Evolutionary conservation across 305 asterid species (phyloP).

Genomic region (Fraxinus sp.): DNA sequence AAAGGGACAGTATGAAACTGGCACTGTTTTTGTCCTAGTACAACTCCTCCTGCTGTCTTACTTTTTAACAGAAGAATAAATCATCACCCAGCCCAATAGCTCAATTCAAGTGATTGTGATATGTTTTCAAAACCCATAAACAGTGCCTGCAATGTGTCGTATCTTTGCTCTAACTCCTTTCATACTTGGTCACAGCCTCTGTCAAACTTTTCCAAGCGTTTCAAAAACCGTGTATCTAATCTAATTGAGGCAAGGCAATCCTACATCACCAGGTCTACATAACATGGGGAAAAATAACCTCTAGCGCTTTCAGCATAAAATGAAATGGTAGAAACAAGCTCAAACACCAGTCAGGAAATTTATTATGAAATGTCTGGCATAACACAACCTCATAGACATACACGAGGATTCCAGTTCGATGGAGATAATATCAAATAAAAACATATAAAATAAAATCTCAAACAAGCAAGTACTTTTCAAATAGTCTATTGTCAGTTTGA

Average conservation of each 20-base stretch:
- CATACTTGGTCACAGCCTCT: not conserved
- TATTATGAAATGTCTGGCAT: conserved; percentile 12
- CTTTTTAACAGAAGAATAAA: not conserved
- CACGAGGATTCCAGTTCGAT: not conserved
- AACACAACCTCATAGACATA: conserved; percentile 18
- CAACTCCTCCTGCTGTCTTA: not conserved
- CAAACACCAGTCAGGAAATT: conserved; percentile 5
- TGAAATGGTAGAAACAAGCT: conserved; percentile 18
- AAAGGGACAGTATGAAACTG: conserved; percentile 9
- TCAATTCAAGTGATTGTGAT: not conserved
- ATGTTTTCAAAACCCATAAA: not conserved
- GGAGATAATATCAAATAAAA: not conserved
- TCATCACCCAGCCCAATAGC: not conserved
- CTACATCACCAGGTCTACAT: not conserved
- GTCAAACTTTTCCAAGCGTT: not conserved
- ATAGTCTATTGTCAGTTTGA: not conserved
- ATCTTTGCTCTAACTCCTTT: not conserved
- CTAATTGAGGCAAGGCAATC: not conserved
- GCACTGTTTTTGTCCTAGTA: not conserved
- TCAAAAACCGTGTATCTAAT: not conserved
- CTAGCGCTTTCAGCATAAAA: not conserved
- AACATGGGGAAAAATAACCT: not conserved
- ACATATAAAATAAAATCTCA: not conserved
- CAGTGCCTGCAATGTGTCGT: not conserved
- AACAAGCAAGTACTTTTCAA: conserved; percentile 21